Evolutionary conservation across 1,284 basidiomycete genomes (phyloP).

Genomic region (Moesziomyces globuligerus): DNA sequence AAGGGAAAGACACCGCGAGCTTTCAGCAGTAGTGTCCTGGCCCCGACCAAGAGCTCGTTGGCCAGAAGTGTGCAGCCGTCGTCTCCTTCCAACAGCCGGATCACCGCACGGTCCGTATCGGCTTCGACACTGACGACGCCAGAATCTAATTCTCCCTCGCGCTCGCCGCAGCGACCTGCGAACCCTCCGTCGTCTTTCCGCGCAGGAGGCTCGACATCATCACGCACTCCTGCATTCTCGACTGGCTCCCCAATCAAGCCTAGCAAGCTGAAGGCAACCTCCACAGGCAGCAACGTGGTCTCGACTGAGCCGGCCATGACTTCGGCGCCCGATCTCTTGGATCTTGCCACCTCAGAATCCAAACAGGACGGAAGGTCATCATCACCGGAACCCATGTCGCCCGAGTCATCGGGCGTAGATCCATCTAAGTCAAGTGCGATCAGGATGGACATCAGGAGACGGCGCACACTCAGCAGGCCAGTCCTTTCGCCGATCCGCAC

Average conservation of each 20-base stretch:
- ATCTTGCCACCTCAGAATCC: no score
- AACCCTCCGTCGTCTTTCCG: slow-evolving; percentile 37
- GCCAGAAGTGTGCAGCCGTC: slow-evolving; percentile 26
- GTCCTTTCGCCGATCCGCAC: slow-evolving; percentile 27
- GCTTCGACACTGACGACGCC: slow-evolving; percentile 12
- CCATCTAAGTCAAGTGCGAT: background rate
- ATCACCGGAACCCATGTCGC: background rate
- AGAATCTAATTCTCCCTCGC: slow-evolving; percentile 3
- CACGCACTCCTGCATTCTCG: slow-evolving; percentile 5
- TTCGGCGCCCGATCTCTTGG: no score
- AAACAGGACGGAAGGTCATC: no score
- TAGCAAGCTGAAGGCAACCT: background rate
- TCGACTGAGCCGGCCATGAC: background rate
- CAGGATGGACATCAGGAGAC: slow-evolving; percentile 10
- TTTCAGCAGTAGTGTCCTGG: slow-evolving; percentile 30
- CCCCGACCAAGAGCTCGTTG: slow-evolving; percentile 34
- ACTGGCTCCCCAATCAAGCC: slow-evolving; percentile 10
- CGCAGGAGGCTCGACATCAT: background rate
- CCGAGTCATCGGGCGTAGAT: background rate
- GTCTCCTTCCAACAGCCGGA: slow-evolving; percentile 5
- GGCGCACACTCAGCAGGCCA: slow-evolving; percentile 27
- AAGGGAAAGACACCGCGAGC: slow-evolving; percentile 3
- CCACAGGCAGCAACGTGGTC: background rate
- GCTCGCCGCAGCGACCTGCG: slow-evolving; percentile 23
- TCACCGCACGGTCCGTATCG: slow-evolving; percentile 8